phyloP scores from a whole-genome alignment of 78 protist genomes.

The Dictyostelium capitatum region DNA sequence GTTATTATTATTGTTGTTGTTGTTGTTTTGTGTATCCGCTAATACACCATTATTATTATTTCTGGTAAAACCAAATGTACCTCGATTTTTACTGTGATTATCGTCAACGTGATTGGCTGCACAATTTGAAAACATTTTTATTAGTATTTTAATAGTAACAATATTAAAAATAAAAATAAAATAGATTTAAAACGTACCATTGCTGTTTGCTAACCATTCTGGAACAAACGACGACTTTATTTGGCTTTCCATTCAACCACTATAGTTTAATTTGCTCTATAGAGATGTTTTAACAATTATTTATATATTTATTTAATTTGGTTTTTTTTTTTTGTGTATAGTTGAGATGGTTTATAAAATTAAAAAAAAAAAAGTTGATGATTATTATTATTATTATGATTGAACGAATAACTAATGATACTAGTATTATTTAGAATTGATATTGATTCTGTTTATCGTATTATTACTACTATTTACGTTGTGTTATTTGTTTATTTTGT shows the following conservation, averaged over 20 bases:
- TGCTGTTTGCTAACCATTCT: conserved; percentile 32
- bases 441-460: no score
- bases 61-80: neutral
- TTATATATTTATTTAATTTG: neutral
- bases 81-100: conserved; percentile 7
- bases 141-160: neutral
- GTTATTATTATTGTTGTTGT: no score
- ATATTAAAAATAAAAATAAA: neutral
- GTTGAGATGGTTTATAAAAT: neutral
- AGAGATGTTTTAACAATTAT: neutral
- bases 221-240: conserved; percentile 53
- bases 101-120: neutral
- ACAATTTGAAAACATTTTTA: neutral
- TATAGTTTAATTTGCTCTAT: neutral
- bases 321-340: neutral
- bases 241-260: conserved; percentile 10
- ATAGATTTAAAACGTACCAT: neutral
- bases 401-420: no score
- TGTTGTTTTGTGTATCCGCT: neutral
- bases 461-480: no score
- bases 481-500: no score
- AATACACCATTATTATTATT: neutral
- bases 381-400: no score
- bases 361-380: no score
- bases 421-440: no score